Evolutionary conservation across 352 stramenopile genomes (phyloP).

Genomic region (Halophytophthora polymorphica): DNA sequence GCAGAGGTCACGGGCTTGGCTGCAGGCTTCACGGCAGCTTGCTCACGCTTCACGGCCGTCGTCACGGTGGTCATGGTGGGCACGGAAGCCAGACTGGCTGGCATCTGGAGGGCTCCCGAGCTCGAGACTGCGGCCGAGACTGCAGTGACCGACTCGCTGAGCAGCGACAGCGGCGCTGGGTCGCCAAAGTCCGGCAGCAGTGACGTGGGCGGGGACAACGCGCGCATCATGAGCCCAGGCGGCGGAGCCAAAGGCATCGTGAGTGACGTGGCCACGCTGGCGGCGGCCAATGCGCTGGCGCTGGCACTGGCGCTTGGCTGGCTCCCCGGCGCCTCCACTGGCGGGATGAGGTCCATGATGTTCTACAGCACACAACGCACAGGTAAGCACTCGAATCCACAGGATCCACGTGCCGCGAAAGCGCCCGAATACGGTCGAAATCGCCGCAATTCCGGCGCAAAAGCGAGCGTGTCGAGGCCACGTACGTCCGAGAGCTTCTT

Average conservation of each 20-base stretch:
- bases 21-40: conserved; percentile 22
- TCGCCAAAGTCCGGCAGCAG: conserved; percentile 60
- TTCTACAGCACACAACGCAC: conserved; percentile 36
- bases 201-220: conserved; percentile 68
- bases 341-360: conserved; percentile 76
- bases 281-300: conserved; percentile 1
- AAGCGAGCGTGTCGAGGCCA: not conserved
- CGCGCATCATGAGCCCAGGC: conserved; percentile 64
- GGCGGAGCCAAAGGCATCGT: conserved; percentile 55
- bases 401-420: not conserved
- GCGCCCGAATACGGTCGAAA: too few relatives aligned
- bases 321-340: conserved; percentile 30
- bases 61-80: conserved; percentile 20
- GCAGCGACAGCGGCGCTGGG: conserved; percentile 36
- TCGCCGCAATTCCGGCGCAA: not conserved
- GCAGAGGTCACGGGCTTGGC: conserved; percentile 6
- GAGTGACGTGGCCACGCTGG: conserved; percentile 29
- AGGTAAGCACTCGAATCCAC: conserved; percentile 1
- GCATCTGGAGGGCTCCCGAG: conserved; percentile 11
- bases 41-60: conserved; percentile 26
- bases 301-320: conserved; percentile 14
- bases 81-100: not conserved
- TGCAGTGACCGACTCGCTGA: conserved; percentile 15
- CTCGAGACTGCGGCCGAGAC: conserved; percentile 5
- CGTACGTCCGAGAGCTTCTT: conserved; percentile 79